These are phyloP conservation scores for Fonsecaea multimorphosa DNA, from an alignment of 2,329 filamentous ascomycete genomes.

Conservation along the genomic window DNA sequence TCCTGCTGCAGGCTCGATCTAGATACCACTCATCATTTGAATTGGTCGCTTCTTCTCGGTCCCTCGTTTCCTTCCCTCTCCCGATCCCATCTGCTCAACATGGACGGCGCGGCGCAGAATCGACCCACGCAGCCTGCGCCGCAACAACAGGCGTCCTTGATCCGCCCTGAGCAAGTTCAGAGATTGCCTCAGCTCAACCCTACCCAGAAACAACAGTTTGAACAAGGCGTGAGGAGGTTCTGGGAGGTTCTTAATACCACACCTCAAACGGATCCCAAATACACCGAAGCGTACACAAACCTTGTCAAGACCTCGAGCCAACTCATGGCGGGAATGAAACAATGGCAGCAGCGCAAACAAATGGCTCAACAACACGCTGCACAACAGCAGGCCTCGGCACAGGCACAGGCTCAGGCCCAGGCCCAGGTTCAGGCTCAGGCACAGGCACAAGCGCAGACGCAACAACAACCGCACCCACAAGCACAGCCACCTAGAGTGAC, in stretches of 20 bases:
- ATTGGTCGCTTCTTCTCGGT: background rate
- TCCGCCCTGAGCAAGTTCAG: conserved; percentile 60
- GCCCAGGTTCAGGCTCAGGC: conserved; percentile 12
- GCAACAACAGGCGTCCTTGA: conserved; percentile 54
- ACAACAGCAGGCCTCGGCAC: conserved; percentile 25
- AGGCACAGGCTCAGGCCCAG: conserved; percentile 8
- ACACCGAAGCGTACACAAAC: conserved; percentile 57
- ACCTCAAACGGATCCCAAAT: conserved; percentile 56
- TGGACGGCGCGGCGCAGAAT: conserved; percentile 26
- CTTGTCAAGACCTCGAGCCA: conserved; percentile 58
- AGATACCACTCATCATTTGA: background rate
- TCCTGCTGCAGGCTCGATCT: background rate
- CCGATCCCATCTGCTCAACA: background rate
- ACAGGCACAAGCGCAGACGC: conserved; percentile 23
- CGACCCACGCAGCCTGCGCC: conserved; percentile 31
- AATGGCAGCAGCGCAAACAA: conserved; percentile 52
- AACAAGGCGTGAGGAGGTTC: conserved; percentile 58
- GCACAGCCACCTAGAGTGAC: conserved; percentile 13
- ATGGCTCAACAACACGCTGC: conserved; percentile 34
- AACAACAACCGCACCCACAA: conserved; percentile 40
- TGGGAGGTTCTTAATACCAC: conserved; percentile 61
- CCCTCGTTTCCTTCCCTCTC: background rate
- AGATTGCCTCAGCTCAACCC: conserved; percentile 60
- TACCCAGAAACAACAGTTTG: conserved; percentile 62
- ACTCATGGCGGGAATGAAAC: conserved; percentile 59